These are phyloP conservation scores for Pyricularia sp. DNA, from an alignment of 2,329 filamentous ascomycete genomes.

Conservation along the genomic window DNA sequence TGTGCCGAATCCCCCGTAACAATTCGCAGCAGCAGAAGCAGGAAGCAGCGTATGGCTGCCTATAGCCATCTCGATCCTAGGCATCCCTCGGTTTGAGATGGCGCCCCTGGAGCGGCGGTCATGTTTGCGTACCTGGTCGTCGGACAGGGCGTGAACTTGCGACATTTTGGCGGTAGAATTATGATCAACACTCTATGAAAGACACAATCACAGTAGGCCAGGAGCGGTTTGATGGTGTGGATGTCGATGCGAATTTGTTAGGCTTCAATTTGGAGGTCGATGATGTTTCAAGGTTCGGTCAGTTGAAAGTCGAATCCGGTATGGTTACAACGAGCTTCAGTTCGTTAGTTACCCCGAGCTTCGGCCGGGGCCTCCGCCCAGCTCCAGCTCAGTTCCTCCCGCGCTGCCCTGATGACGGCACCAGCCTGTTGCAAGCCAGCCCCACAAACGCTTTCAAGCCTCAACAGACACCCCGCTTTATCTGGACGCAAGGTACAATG, in stretches of 20 bases:
- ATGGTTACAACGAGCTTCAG: neutral
- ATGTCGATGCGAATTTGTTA: neutral
- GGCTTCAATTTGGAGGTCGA: neutral
- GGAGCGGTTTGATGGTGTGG: neutral
- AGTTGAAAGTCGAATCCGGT: neutral
- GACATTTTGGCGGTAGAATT: conserved; percentile 55
- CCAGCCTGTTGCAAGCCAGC: neutral
- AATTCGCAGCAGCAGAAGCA: no score
- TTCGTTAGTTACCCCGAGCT: neutral
- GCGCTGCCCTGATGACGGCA: neutral
- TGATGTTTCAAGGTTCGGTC: neutral
- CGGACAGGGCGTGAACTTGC: conserved; percentile 85
- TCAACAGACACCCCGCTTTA: neutral
- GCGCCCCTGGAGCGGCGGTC: neutral
- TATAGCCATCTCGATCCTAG: neutral
- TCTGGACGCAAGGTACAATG: neutral
- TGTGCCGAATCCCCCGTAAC: neutral
- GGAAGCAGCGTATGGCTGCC: neutral
- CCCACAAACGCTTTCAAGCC: neutral
- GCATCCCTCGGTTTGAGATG: neutral
- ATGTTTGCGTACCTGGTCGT: conserved; percentile 65
- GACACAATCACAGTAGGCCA: neutral
- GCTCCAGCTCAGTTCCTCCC: neutral
- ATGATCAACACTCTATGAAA: neutral
- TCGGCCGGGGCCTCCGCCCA: neutral